Base-by-base conservation (phyloP, 108 stramenopile species). In the Cafeteria roenbergensis region DNA sequence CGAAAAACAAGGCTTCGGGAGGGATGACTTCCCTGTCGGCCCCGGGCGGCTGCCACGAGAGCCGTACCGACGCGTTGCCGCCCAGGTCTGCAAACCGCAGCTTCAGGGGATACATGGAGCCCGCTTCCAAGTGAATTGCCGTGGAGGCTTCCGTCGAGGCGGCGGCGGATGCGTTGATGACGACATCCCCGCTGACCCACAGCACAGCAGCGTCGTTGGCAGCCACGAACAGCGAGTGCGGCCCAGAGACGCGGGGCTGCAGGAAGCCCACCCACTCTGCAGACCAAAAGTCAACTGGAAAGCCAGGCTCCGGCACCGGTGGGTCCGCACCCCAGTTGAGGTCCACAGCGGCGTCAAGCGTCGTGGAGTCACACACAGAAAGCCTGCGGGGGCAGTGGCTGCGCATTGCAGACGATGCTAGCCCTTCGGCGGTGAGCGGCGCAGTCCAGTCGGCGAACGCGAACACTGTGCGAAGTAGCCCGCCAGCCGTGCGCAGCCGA, bases 261-360 rank as follows among this genome's bases (percentile, higher is more conserved):
- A 89, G 14, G 35, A 73, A 78, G 21, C 88, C 88, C 1, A 64
- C 68, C 85, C 85, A 84, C 34, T 51, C 35, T n/a, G 79, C 73
- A 17, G 84, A 84, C 73, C 84, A 89, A 21, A 71, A 86, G 66
- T 87, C 86, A 26, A 73, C 71, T 0, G 88, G 85, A 64, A 86
- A 89, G 32, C 51, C 63, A 9, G 63, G 73, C 25, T 62, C 67
- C 0, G 57, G 36, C 22, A 89, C 63, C 0, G 88, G 86, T 17
- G 85, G 69, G 1, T 62, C 62, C 29, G 63, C 56, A 17, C 82
- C 82, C 85, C 85, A 89, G 59, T 78, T 58, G 61, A 87, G 84
- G 12, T 75, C 69, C 22, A 89, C 51, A 28, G 66, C 42, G 28
- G 60, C 21, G 57, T 85, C 87, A 1, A 89, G 62, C 1, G 38